These are phyloP conservation scores for Amylostereum chailletii DNA, from an alignment of 1,284 basidiomycete species.

Conservation along the genomic window DNA sequence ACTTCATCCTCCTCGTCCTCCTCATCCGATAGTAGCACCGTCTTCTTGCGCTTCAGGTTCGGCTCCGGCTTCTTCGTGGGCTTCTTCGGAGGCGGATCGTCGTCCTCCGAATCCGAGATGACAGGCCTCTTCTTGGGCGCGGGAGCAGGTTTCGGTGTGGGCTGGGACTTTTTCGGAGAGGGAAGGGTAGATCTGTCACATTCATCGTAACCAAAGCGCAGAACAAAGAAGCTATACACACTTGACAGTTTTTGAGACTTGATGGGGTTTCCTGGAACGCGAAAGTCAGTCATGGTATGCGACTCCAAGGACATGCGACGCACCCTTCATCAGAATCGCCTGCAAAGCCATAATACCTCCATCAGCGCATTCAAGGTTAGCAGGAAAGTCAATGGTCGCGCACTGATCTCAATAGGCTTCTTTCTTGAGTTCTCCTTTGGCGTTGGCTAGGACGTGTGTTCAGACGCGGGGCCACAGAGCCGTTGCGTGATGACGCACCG, in stretches of 20 bases:
- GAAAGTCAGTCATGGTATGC: neutral
- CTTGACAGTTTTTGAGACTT: neutral
- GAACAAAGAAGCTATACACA: neutral
- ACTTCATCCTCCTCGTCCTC: conserved; percentile 15
- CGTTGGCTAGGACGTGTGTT: conserved; percentile 1
- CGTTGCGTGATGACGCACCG: conserved; percentile 5
- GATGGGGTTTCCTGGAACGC: conserved; percentile 3
- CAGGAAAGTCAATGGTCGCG: too few species aligned
- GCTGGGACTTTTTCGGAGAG: neutral
- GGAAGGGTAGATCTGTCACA: neutral
- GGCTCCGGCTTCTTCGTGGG: conserved; percentile 4
- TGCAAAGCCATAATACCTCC: neutral
- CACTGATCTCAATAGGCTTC: conserved; percentile 5
- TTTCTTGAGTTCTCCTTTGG: conserved; percentile 4
- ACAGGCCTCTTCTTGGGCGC: neutral
- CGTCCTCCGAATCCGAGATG: neutral
- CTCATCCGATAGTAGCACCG: conserved; percentile 21
- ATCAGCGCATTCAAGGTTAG: neutral
- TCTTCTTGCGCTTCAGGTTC: conserved; percentile 23
- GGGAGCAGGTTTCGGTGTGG: neutral
- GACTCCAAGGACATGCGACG: neutral
- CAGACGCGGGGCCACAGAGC: too few species aligned
- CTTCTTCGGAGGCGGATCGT: conserved; percentile 1
- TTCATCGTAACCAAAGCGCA: neutral
- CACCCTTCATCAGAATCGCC: neutral